Percentiles rank a stretch among this genome's conserved stretches.
phyloP scores from a whole-genome alignment of 495 filamentous ascomycete species.

The Lasiosphaeriaceae sp. region DNA sequence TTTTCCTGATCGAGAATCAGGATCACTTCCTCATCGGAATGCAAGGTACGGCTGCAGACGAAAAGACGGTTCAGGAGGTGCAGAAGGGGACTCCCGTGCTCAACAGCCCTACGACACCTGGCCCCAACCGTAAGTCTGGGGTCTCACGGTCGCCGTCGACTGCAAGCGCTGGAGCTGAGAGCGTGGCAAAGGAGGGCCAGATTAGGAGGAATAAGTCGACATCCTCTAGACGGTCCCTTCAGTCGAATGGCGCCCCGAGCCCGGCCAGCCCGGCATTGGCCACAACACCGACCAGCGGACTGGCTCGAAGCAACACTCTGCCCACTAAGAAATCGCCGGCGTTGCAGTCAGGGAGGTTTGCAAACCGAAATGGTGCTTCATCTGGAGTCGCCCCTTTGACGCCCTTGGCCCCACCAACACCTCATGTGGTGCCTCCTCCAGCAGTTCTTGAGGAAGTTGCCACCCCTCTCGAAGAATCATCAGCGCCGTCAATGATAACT shows the following conservation, averaged over 20 bases:
- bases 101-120: constrained; percentile 48
- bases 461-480: constrained; percentile 18
- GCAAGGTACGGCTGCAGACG: constrained; percentile 86
- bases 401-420: constrained; percentile 17
- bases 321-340: constrained; percentile 89
- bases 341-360: constrained; percentile 50
- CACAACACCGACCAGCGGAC: constrained; percentile 52
- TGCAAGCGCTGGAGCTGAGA: constrained; percentile 82
- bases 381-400: constrained; percentile 31
- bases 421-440: constrained; percentile 16
- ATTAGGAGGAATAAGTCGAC: constrained; percentile 81
- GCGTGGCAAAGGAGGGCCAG: constrained; percentile 71
- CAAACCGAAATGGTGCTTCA: constrained; percentile 28
- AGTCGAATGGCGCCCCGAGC: constrained; percentile 65
- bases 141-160: constrained; percentile 76
- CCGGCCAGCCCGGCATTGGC: constrained; percentile 64
- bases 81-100: constrained; percentile 61
- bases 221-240: constrained; percentile 62
- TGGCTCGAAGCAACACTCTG: constrained; percentile 89
- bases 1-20: constrained; percentile 97
- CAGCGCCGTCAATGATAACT: constrained; percentile 1
- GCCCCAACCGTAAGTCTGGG: constrained; percentile 40
- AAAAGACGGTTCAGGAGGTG: constrained; percentile 80
- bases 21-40: constrained; percentile 89
- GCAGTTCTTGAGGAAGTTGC: constrained; percentile 24